Evolutionary conservation across 805 yeast genomes (phyloP).

Genomic region (Yarrowia sp.): DNA sequence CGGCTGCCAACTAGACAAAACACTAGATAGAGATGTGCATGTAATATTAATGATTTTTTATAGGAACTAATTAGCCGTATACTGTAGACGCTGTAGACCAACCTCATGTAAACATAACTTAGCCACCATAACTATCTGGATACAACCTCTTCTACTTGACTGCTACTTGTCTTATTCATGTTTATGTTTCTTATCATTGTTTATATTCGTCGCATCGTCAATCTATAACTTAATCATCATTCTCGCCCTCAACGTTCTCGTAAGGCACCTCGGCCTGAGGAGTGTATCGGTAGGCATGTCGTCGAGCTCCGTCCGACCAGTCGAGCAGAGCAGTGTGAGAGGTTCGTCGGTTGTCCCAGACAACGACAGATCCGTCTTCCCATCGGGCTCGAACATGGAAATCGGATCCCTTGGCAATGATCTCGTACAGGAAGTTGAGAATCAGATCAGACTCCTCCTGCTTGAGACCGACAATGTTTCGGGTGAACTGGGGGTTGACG

Average conservation of each 20-base stretch:
- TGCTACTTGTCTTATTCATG: background rate
- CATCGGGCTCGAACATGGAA: slow-evolving; percentile 68
- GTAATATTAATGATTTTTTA: background rate
- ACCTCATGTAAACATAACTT: too few species aligned
- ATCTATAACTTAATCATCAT: background rate
- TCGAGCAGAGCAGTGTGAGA: slow-evolving; percentile 69
- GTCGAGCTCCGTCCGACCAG: slow-evolving; percentile 62
- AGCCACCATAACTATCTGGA: too few species aligned
- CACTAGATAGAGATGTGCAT: background rate
- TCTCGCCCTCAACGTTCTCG: slow-evolving; percentile 27
- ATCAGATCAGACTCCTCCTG: slow-evolving; percentile 57
- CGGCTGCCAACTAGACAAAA: background rate
- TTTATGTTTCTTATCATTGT: background rate
- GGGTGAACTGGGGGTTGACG: slow-evolving; percentile 56
- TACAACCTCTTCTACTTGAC: too few species aligned
- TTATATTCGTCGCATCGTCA: background rate
- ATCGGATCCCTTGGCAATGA: slow-evolving; percentile 54
- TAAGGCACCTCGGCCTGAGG: slow-evolving; percentile 64
- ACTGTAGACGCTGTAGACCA: background rate
- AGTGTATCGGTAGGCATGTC: slow-evolving; percentile 74
- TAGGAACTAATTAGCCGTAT: too few species aligned
- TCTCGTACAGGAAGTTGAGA: slow-evolving; percentile 50
- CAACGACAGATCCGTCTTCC: slow-evolving; percentile 67
- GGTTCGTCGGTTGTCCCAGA: slow-evolving; percentile 76
- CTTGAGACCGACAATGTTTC: slow-evolving; percentile 64